A percentile compares a stretch with the other conserved stretches of the same genome.
Evolutionary conservation across 1,284 basidiomycete species (phyloP).

Genomic region (Fomitopsis pinicola): DNA sequence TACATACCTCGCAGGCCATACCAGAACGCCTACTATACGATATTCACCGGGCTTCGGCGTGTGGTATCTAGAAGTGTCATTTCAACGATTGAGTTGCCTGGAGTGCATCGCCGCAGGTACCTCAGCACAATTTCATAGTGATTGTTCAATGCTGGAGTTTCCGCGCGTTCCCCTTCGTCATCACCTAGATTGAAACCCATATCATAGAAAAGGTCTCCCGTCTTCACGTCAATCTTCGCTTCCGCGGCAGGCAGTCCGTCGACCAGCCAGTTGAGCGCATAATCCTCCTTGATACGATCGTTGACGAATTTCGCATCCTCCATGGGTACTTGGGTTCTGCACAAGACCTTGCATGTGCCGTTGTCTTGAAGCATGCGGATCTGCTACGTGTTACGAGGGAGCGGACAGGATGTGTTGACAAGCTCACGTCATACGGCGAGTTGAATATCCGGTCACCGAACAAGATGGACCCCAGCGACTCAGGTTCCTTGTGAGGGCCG

Average conservation of each 20-base stretch:
- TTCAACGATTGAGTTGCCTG: background rate
- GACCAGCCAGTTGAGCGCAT: slow-evolving; percentile 92
- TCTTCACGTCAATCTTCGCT: slow-evolving; percentile 79
- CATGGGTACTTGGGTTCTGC: slow-evolving; percentile 54
- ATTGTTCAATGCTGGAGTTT: slow-evolving; percentile 79
- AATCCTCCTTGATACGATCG: slow-evolving; percentile 87
- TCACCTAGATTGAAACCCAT: slow-evolving; percentile 82
- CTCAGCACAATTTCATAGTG: slow-evolving; percentile 85
- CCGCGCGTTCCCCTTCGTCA: slow-evolving; percentile 47
- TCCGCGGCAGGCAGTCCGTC: slow-evolving; percentile 94
- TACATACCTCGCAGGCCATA: slow-evolving; percentile 79
- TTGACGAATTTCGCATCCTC: slow-evolving; percentile 89
- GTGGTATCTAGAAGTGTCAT: slow-evolving; percentile 64
- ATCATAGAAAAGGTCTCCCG: slow-evolving; percentile 83
- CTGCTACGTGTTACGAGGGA: slow-evolving; percentile 32
- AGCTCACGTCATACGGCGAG: slow-evolving; percentile 79
- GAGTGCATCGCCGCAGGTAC: slow-evolving; percentile 33
- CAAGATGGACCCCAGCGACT: slow-evolving; percentile 89
- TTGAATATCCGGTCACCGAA: slow-evolving; percentile 96
- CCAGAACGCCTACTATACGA: slow-evolving; percentile 88
- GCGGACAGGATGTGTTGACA: background rate
- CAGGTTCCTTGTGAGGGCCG: slow-evolving; percentile 77
- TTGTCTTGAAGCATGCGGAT: slow-evolving; percentile 75
- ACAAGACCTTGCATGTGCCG: slow-evolving; percentile 76
- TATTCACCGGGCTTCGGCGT: slow-evolving; percentile 61